These are phyloP conservation scores for Aureobasidium sp. DNA, from an alignment of 2,329 filamentous ascomycete species.

Conservation along the genomic window DNA sequence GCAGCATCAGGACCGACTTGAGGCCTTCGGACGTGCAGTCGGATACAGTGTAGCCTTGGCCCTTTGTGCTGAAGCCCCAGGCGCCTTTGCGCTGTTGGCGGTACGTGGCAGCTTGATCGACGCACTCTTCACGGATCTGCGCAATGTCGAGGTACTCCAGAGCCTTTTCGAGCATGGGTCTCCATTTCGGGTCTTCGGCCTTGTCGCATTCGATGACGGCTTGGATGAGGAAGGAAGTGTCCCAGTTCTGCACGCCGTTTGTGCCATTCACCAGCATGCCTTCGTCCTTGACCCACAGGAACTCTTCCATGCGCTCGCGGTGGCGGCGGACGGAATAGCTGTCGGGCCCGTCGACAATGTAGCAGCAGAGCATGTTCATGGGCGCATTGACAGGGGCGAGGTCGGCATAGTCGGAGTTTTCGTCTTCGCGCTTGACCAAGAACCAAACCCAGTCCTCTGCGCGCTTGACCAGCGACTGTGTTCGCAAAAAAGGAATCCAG, in stretches of 20 bases:
- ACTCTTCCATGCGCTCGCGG: conserved; percentile 73
- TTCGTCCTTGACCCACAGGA: conserved; percentile 82
- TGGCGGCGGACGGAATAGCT: conserved; percentile 64
- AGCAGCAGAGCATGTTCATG: conserved; percentile 84
- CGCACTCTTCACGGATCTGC: conserved; percentile 77
- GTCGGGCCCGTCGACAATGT: conserved; percentile 72
- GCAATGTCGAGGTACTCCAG: conserved; percentile 82
- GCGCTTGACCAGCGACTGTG: conserved; percentile 53
- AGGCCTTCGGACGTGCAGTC: conserved; percentile 90
- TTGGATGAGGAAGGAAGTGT: conserved; percentile 85
- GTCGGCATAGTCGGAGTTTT: conserved; percentile 79
- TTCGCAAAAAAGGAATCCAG: conserved; percentile 70
- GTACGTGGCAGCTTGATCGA: conserved; percentile 71
- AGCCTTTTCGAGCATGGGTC: conserved; percentile 72
- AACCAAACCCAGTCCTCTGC: conserved; percentile 77
- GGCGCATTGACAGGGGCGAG: conserved; percentile 83
- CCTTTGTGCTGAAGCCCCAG: conserved; percentile 90
- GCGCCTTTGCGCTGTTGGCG: conserved; percentile 85
- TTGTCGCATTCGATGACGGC: conserved; percentile 71
- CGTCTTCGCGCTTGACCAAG: conserved; percentile 81
- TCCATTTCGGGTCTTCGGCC: conserved; percentile 66
- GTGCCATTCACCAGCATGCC: conserved; percentile 94
- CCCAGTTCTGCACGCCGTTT: conserved; percentile 97
- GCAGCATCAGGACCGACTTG: conserved; percentile 76
- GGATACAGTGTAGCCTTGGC: conserved; percentile 89